Conservation (phyloP, 305 asterid genomes). For the Withania somnifera region DNA sequence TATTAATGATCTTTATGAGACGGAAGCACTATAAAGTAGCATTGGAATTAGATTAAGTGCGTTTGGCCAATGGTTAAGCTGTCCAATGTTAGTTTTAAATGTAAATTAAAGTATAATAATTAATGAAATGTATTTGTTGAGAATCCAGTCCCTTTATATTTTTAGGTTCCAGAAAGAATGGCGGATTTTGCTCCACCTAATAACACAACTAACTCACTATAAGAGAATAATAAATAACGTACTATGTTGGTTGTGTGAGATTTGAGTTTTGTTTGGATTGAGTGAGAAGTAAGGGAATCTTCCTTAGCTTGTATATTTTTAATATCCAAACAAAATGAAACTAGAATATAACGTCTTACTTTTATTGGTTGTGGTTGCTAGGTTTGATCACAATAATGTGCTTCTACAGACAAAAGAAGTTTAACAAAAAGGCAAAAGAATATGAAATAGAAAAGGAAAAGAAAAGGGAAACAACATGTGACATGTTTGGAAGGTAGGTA, state of each 20-base stretch:
- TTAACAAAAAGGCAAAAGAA: background rate
- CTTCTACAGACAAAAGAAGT: background rate
- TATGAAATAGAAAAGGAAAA: background rate
- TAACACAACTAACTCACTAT: background rate
- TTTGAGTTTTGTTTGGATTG: background rate
- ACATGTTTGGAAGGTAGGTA: constrained; percentile 16
- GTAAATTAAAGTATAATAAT: background rate
- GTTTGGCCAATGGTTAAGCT: background rate
- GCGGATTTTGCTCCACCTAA: constrained; percentile 11
- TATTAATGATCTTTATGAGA: no score
- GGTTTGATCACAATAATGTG: background rate
- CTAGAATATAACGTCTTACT: background rate
- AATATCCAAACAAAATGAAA: background rate
- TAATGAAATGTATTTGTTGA: background rate
- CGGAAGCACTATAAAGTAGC: no score
- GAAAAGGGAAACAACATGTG: constrained; percentile 5
- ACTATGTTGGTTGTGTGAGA: background rate
- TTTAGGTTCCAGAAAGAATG: constrained; percentile 6
- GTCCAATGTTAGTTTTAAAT: background rate
- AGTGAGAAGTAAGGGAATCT: constrained; percentile 1
- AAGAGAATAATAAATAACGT: background rate
- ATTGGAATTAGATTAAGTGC: background rate
- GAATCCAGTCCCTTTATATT: background rate
- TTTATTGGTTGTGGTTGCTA: background rate
- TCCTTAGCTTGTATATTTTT: background rate